Base-by-base conservation (phyloP, 352 stramenopile genomes). In the Aphanomyces astaci region DNA sequence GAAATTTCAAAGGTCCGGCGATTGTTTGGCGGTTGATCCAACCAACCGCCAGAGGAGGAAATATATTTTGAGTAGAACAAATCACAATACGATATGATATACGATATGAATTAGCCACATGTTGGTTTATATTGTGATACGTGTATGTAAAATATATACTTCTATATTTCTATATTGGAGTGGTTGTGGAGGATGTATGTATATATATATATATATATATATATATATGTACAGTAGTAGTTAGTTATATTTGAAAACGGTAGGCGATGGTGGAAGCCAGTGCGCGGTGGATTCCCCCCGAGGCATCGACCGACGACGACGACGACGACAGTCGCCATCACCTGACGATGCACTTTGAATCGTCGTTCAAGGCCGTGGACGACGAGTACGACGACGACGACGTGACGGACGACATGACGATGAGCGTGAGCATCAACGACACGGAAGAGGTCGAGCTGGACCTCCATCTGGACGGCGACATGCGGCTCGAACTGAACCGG, bases 371-470 rank as follows among this genome's bases (percentile, higher is more conserved):
- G 30, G 60, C 60, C 28, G 60, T 66, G 17, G 56, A 64, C 25
- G 60, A 66, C 25, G 74, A 81, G 15, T 73, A 78, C 7, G 79
- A 88, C 32, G 74, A 76, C n/a, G 65, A 73, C 9, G 71, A 74
- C 2, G 76, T 77, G 15, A 86, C 79, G 10, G 88, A 89, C 64
- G 86, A 90, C 62, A 48, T 24, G 33, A 70, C 30, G 73, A 77
- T 52, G 70, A 49, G 69, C 33, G 40, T 9, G 40, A 76, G 0
- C 30, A 74, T 5, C 32, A 66, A 66, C 22, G 60, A 66, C 43
- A 55, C 60, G 30, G 60, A 66, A 17, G 87, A 95, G 64, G 75
- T 95, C 24, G 82, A 94, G 65, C 72, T 95, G 2, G 87, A 94
- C n/a, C 92, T 95, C 65, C 64, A 72, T 11, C 72, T 93, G 19